phyloP scores from a whole-genome alignment of 1,284 basidiomycete species.

The Fistulina hepatica region DNA sequence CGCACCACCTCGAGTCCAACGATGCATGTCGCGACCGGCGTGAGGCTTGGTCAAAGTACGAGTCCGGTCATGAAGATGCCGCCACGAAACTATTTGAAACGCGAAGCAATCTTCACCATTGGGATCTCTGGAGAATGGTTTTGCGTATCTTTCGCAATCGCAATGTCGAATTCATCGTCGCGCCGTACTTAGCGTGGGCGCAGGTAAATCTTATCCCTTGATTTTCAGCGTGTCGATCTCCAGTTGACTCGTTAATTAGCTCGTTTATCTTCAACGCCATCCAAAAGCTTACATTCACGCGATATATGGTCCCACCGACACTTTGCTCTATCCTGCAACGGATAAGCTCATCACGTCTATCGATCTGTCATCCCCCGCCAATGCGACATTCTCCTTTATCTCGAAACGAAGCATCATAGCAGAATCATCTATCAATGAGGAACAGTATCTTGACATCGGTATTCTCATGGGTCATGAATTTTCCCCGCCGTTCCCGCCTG shows the following conservation, averaged over 20 bases:
- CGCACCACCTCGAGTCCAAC: slow-evolving; percentile 48
- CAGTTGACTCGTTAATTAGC: slow-evolving; percentile 30
- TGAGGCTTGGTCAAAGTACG: slow-evolving; percentile 86
- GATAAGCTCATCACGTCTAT: slow-evolving; percentile 88
- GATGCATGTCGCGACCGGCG: slow-evolving; percentile 68
- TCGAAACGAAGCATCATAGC: slow-evolving; percentile 71
- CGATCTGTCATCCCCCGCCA: slow-evolving; percentile 43
- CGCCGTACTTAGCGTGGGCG: slow-evolving; percentile 89
- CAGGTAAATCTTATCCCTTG: slow-evolving; percentile 53
- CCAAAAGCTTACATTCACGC: slow-evolving; percentile 91
- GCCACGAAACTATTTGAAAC: slow-evolving; percentile 78
- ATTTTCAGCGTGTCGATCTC: slow-evolving; percentile 12
- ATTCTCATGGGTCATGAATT: slow-evolving; percentile 89
- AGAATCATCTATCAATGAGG: slow-evolving; percentile 72
- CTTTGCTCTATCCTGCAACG: slow-evolving; percentile 81
- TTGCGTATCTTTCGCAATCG: slow-evolving; percentile 90
- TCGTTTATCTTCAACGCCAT: slow-evolving; percentile 92
- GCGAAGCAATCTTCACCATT: slow-evolving; percentile 52
- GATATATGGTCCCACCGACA: slow-evolving; percentile 85
- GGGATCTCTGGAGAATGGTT: slow-evolving; percentile 89
- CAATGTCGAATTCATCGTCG: slow-evolving; percentile 92
- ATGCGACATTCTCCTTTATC: slow-evolving; percentile 65
- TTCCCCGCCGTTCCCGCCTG: slow-evolving; percentile 80
- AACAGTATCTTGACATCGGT: slow-evolving; percentile 92
- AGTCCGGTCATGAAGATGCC: slow-evolving; percentile 77